Conservation (phyloP, 352 stramenopile species). For the Pythium scleroteichum region DNA sequence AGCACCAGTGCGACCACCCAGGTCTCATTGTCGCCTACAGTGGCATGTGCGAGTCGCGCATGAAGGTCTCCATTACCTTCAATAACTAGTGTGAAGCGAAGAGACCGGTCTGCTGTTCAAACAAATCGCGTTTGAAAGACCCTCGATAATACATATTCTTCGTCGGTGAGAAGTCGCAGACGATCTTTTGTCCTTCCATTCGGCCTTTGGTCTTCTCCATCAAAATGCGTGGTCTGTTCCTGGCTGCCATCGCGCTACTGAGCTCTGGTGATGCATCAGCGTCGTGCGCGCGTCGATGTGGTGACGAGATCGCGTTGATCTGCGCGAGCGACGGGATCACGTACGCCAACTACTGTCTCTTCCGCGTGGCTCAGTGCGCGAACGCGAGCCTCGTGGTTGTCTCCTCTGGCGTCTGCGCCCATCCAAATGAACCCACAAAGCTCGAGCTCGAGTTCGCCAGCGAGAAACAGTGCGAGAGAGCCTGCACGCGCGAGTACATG, state of each 20-base stretch:
- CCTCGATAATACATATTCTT: conserved; percentile 1
- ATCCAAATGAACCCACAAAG: not conserved
- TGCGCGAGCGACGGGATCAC: conserved; percentile 8
- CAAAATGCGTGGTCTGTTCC: not conserved
- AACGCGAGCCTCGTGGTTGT: not conserved
- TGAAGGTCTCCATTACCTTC: not conserved
- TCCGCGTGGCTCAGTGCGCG: not conserved
- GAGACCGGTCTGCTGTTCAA: too few species aligned
- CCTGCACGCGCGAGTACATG: conserved; percentile 27
- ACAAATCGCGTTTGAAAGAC: not conserved
- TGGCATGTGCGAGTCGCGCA: not conserved
- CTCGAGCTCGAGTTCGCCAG: not conserved
- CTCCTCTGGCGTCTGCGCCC: not conserved
- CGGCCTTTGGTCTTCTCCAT: too few species aligned
- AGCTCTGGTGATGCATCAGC: not conserved
- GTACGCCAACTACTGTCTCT: conserved; percentile 6
- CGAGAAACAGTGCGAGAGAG: conserved; percentile 3
- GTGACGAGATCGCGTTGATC: conserved; percentile 8
- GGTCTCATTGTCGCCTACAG: not conserved
- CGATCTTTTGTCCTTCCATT: not conserved
- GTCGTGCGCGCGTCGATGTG: not conserved
- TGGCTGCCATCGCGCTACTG: not conserved
- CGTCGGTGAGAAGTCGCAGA: not conserved
- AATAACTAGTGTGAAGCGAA: not conserved
- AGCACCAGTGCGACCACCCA: not conserved